Evolutionary conservation across 371 early-diverging fungal species (phyloP).

Genomic region (Coemansia sp.): DNA sequence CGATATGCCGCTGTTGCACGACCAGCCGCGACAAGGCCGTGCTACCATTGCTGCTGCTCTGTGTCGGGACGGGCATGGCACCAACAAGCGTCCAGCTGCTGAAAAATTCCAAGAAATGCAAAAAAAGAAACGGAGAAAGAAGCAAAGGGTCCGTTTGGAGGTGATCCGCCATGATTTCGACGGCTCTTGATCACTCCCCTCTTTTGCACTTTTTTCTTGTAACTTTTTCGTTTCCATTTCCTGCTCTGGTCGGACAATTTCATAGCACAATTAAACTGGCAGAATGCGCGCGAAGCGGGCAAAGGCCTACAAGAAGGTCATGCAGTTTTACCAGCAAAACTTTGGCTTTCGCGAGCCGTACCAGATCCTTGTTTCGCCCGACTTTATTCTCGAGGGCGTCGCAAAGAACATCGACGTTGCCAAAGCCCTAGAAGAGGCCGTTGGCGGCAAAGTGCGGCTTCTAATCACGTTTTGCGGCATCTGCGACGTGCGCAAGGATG

Average conservation of each 20-base stretch:
- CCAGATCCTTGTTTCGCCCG: conserved; percentile 65
- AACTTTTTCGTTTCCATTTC: background rate
- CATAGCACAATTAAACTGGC: too few relatives aligned
- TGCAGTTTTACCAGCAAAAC: conserved; percentile 71
- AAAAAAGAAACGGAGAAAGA: conserved; percentile 3
- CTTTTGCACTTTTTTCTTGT: background rate
- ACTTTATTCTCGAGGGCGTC: conserved; percentile 44
- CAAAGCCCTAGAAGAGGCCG: conserved; percentile 26
- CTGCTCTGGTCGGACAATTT: background rate
- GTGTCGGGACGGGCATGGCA: too few relatives aligned
- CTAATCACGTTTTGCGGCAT: conserved; percentile 80
- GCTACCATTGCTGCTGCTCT: background rate
- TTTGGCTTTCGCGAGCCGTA: conserved; percentile 89
- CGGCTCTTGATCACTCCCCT: background rate
- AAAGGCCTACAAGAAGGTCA: conserved; percentile 73
- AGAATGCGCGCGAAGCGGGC: conserved; percentile 76
- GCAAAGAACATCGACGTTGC: conserved; percentile 28
- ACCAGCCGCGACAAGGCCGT: background rate
- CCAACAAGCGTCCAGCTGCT: too few relatives aligned
- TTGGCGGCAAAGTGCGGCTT: conserved; percentile 40
- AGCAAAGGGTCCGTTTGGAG: too few relatives aligned
- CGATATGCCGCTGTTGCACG: background rate
- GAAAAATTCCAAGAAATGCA: conserved; percentile 4
- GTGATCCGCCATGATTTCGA: too few relatives aligned
- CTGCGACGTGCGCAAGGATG: conserved; percentile 67